Conservation (phyloP, 2,329 filamentous ascomycete genomes). For the Tolypocladium sp. region DNA sequence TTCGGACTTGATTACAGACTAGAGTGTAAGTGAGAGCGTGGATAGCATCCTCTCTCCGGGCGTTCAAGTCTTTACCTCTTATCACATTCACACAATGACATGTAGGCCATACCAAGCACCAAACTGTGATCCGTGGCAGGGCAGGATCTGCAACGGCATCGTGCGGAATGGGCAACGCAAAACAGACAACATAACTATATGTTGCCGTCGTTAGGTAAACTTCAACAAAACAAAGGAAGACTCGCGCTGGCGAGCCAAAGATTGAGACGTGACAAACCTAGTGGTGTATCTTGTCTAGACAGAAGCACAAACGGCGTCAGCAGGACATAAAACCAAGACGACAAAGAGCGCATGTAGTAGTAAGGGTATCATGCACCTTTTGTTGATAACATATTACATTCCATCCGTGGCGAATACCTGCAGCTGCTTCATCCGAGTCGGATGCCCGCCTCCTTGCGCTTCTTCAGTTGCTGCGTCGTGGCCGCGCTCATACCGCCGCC, state of each 20-base stretch:
- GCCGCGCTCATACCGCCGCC: slow-evolving; percentile 54
- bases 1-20: background rate
- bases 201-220: background rate
- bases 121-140: background rate
- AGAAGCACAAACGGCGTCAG: background rate
- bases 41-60: no score
- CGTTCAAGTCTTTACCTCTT: background rate
- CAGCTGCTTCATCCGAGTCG: slow-evolving; percentile 38
- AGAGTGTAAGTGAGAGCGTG: background rate
- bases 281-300: background rate
- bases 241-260: background rate
- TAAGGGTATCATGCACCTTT: slow-evolving; percentile 23
- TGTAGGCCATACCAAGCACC: background rate
- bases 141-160: background rate
- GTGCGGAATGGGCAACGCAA: background rate
- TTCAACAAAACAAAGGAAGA: background rate
- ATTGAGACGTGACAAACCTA: background rate
- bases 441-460: slow-evolving; percentile 56
- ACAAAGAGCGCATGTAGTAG: background rate
- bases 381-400: slow-evolving; percentile 1
- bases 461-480: slow-evolving; percentile 55
- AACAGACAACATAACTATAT: slow-evolving; percentile 7
- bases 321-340: background rate
- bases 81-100: background rate
- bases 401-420: background rate